phyloP scores from a whole-genome alignment of 2,329 filamentous ascomycete genomes.

The Penicillium sp. region DNA sequence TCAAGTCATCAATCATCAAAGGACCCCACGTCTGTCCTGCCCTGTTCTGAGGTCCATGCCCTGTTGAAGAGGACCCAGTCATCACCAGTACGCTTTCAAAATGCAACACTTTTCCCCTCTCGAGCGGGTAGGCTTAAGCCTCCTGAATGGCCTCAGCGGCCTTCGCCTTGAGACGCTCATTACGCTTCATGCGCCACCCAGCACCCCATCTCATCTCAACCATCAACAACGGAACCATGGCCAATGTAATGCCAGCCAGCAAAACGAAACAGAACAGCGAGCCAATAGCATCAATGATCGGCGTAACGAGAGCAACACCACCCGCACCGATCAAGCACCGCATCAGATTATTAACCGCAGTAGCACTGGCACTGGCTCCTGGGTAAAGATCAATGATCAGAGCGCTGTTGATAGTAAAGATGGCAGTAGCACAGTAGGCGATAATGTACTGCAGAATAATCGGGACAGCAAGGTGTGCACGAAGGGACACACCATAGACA shows the following conservation, averaged over 20 bases:
- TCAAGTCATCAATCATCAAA: slow-evolving; percentile 1
- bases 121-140: neutral
- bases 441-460: slow-evolving; percentile 42
- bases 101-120: neutral
- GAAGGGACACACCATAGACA: slow-evolving; percentile 32
- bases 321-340: slow-evolving; percentile 39
- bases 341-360: slow-evolving; percentile 39
- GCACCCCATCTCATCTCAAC: slow-evolving; percentile 30
- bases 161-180: slow-evolving; percentile 16
- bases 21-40: neutral
- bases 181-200: slow-evolving; percentile 28
- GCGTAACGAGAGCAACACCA: slow-evolving; percentile 33
- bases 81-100: neutral
- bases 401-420: slow-evolving; percentile 38
- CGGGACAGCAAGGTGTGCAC: slow-evolving; percentile 33
- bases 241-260: slow-evolving; percentile 29
- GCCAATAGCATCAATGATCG: slow-evolving; percentile 33
- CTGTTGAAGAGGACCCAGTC: neutral
- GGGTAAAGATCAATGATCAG: slow-evolving; percentile 42
- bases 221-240: slow-evolving; percentile 25
- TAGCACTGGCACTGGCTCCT: slow-evolving; percentile 35
- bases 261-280: slow-evolving; percentile 30
- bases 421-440: slow-evolving; percentile 35
- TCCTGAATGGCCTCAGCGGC: neutral
- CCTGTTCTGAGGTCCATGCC: neutral